Evolutionary conservation across 202 grass and related monocot genomes (phyloP), one percentile per base, ranked within the genome.

Genomic region (Tripidium arundinaceum): DNA sequence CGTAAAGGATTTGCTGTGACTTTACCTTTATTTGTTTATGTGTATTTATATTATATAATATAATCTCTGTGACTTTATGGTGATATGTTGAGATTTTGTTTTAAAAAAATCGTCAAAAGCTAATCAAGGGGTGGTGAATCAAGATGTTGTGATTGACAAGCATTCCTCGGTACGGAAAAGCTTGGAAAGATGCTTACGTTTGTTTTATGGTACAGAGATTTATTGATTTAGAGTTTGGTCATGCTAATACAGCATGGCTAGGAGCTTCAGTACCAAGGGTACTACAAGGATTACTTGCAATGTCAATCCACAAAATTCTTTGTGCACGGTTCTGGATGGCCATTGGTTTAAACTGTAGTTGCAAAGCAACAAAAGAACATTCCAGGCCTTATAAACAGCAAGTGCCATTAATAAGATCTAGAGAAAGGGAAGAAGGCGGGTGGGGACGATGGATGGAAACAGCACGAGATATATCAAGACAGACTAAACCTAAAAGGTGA

Each of bases 401-500:
- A 8, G 31, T 7, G 15, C 46, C 25, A 82, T 61, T 9, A 55
- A 55, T 9, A 55, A 22, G 19, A 22, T 10, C 19, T 21, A 55
- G 50, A 55, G 50, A 55, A 55, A 55, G 2, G 50, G 19, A 2
- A 21, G 52, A 19, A 55, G 50, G n/a, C 50, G 19, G 52, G 52
- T 24, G 52, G 54, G 21, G 54, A 58, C 21, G 54, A 21, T 58
- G 54, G 54, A 25, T 11, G 54, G 1, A 3, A 58, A 58, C 54
- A 11, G 28, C 47, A 55, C 12, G 26, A 49, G 62, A 72, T 28
- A 26, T 42, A 41, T 65, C 59, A 73, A 36, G 72, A 66, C 65
- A 68, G 33, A 60, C 46, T 52, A 52, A 69, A 81, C 58, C 71
- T 80, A 71, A 85, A 78, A 83, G 74, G 67, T 21, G 25, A 65